These are phyloP conservation scores for Holtermanniella nyarrowii DNA, from an alignment of 768 basidiomycete species.

Conservation along the genomic window DNA sequence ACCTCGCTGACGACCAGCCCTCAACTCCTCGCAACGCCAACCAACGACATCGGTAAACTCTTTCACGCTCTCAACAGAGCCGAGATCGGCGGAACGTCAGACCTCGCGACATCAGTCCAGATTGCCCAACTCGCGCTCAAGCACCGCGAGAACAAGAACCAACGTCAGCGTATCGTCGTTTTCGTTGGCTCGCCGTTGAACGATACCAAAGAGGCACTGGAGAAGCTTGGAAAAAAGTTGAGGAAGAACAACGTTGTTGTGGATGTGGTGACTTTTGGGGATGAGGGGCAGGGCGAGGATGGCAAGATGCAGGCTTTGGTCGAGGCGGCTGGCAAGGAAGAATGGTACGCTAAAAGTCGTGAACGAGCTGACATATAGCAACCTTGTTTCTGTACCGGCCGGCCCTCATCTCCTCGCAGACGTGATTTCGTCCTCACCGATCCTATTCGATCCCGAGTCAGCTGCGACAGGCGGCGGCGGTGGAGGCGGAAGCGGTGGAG, in stretches of 20 bases:
- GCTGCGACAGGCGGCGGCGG: conserved; percentile 37
- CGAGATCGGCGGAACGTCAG: conserved; percentile 68
- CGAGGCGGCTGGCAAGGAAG: conserved; percentile 51
- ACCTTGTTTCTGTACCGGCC: conserved; percentile 67
- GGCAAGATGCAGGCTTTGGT: conserved; percentile 67
- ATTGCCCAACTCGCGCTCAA: conserved; percentile 94
- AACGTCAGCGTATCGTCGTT: conserved; percentile 87
- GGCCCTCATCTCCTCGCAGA: conserved; percentile 73
- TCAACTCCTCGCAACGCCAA: conserved; percentile 90
- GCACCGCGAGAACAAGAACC: conserved; percentile 96
- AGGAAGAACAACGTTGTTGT: conserved; percentile 99
- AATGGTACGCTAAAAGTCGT: conserved; percentile 20
- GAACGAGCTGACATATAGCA: conserved; percentile 46
- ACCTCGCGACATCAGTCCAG: conserved; percentile 81
- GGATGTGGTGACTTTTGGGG: conserved; percentile 83
- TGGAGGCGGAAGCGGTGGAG: conserved; percentile 51
- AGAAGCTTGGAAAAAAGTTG: conserved; percentile 86
- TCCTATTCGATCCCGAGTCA: conserved; percentile 61
- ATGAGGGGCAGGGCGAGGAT: conserved; percentile 53
- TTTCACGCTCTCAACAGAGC: conserved; percentile 60
- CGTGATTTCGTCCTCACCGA: conserved; percentile 63
- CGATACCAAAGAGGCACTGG: conserved; percentile 66
- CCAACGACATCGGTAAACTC: conserved; percentile 88
- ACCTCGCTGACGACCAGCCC: conserved; percentile 49
- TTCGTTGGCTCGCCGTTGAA: conserved; percentile 83